Conservation (phyloP, 345 rosid species). For the Linum usitatissimum region DNA sequence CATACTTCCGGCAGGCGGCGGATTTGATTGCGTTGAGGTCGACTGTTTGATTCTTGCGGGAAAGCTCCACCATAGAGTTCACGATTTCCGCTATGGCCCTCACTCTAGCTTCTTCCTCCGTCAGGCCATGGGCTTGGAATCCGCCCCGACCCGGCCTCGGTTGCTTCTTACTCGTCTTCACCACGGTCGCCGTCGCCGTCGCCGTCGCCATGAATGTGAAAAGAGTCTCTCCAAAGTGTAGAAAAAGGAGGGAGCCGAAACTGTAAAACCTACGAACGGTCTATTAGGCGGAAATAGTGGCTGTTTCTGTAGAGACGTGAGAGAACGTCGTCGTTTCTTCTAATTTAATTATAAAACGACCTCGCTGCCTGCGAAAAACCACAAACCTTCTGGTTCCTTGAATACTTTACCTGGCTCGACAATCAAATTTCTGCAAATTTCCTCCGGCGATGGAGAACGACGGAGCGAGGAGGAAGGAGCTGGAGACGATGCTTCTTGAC, state of each 20-base stretch:
- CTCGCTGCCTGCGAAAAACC: neutral
- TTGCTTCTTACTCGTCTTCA: conserved; percentile 37
- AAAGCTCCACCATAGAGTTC: conserved; percentile 82
- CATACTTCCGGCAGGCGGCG: conserved; percentile 89
- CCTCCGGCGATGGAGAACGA: conserved; percentile 7
- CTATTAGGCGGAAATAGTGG: no score
- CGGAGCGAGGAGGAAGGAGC: conserved; percentile 10
- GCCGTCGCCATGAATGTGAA: conserved; percentile 52
- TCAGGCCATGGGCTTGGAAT: conserved; percentile 62
- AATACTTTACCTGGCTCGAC: neutral
- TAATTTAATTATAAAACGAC: no score
- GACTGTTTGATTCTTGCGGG: conserved; percentile 81
- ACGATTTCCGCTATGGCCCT: conserved; percentile 92
- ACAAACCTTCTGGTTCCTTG: neutral
- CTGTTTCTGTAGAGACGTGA: no score
- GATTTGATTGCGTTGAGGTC: conserved; percentile 90
- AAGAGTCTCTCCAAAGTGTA: neutral
- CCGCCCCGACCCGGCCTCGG: conserved; percentile 94
- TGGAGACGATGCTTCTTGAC: conserved; percentile 23
- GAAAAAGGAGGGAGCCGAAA: neutral
- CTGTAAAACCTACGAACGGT: neutral
- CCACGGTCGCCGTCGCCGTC: conserved; percentile 51
- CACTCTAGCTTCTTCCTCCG: conserved; percentile 93
- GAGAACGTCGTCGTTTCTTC: no score
- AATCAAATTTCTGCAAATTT: neutral